These are phyloP conservation scores for Myochromella boudieri DNA, from an alignment of 768 basidiomycete species.

Conservation along the genomic window DNA sequence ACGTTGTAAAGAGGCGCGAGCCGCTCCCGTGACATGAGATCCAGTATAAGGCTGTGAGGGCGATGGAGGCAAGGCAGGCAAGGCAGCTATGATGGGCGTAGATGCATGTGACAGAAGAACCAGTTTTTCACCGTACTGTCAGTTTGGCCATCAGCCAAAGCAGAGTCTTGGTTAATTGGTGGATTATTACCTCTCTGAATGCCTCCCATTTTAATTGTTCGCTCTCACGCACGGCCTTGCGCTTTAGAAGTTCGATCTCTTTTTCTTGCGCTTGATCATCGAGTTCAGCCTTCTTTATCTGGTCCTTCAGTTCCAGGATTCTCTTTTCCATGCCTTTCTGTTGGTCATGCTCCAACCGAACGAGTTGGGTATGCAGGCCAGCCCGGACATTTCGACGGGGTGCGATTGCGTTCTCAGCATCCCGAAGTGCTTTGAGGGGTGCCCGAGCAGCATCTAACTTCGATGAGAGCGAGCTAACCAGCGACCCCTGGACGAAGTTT, in stretches of 20 bases:
- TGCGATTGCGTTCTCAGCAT: slow-evolving; percentile 59
- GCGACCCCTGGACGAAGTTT: slow-evolving; percentile 73
- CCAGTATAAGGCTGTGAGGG: slow-evolving; percentile 57
- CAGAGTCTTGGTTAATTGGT: background rate
- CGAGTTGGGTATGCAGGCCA: slow-evolving; percentile 59
- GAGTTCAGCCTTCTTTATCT: slow-evolving; percentile 62
- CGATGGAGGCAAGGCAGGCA: slow-evolving; percentile 71
- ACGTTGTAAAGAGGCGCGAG: slow-evolving; percentile 73
- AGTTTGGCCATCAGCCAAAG: background rate
- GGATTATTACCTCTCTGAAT: slow-evolving; percentile 61
- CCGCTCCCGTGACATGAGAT: slow-evolving; percentile 59
- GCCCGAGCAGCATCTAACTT: slow-evolving; percentile 65
- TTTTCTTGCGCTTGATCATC: slow-evolving; percentile 69
- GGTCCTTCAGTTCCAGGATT: slow-evolving; percentile 66
- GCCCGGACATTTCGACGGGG: slow-evolving; percentile 65
- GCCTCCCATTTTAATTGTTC: slow-evolving; percentile 81
- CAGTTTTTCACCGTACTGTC: slow-evolving; percentile 80
- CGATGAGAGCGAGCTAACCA: slow-evolving; percentile 57
- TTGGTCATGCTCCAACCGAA: slow-evolving; percentile 63
- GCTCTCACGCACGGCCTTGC: slow-evolving; percentile 75
- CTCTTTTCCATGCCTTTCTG: slow-evolving; percentile 66
- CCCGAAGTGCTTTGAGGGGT: slow-evolving; percentile 70
- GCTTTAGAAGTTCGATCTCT: slow-evolving; percentile 69
- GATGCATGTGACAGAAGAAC: slow-evolving; percentile 73
- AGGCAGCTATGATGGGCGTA: slow-evolving; percentile 54